phyloP scores from a whole-genome alignment of 768 basidiomycete species.

The Postia placenta region DNA sequence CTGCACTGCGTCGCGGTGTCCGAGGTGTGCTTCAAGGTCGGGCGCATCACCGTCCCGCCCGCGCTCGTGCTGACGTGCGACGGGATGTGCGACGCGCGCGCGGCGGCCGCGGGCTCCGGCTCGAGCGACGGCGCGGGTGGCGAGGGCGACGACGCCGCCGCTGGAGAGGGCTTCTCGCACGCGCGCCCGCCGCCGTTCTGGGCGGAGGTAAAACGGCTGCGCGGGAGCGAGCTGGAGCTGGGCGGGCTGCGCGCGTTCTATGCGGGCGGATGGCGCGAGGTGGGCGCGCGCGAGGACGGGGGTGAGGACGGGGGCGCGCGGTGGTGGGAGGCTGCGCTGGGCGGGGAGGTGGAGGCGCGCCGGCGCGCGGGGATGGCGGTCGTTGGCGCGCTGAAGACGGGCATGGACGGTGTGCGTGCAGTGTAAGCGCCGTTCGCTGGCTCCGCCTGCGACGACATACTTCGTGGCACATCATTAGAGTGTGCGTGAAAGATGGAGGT shows the following conservation, averaged over 20 bases:
- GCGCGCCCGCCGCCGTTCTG: constrained; percentile 45
- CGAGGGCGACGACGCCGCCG: too few species aligned
- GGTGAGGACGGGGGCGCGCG: constrained; percentile 44
- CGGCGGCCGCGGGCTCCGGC: too few species aligned
- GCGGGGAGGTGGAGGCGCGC: constrained; percentile 27
- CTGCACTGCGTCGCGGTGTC: constrained; percentile 62
- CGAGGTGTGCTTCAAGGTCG: constrained; percentile 62
- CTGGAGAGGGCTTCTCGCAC: constrained; percentile 24
- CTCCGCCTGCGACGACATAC: too few species aligned
- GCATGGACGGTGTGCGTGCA: constrained; percentile 23
- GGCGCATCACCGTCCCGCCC: constrained; percentile 71
- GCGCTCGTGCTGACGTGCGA: constrained; percentile 52
- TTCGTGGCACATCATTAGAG: too few species aligned
- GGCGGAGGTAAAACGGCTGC: constrained; percentile 22
- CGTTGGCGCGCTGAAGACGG: constrained; percentile 23
- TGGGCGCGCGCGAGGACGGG: constrained; percentile 48
- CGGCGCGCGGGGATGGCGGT: constrained; percentile 17
- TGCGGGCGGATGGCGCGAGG: constrained; percentile 57
- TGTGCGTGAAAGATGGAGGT: too few species aligned
- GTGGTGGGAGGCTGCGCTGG: constrained; percentile 67
- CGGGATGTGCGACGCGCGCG: constrained; percentile 45
- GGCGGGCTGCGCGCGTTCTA: constrained; percentile 41
- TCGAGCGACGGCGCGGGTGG: too few species aligned
- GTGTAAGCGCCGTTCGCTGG: background rate
- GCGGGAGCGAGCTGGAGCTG: constrained; percentile 19